These are phyloP conservation scores for Niebla homalea DNA, from an alignment of 495 filamentous ascomycete genomes.

Conservation along the genomic window DNA sequence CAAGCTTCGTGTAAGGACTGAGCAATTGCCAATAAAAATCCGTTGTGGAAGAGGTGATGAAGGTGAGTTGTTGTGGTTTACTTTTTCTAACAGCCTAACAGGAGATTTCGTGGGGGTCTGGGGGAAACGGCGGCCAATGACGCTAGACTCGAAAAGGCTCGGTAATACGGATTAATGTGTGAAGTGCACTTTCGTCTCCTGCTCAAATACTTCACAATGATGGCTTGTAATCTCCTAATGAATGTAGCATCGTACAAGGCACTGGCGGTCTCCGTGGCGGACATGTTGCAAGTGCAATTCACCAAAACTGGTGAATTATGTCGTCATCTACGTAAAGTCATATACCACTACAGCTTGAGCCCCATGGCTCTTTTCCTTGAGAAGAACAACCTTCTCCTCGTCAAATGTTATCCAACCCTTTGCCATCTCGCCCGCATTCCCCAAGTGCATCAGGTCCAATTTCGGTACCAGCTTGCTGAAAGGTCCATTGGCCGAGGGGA, in stretches of 20 bases:
- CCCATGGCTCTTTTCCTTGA: slow-evolving; percentile 55
- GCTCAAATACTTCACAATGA: no score
- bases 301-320: no score
- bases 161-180: no score
- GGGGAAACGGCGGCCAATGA: slow-evolving; percentile 7
- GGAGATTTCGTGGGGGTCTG: slow-evolving; percentile 7
- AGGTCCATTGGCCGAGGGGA: slow-evolving; percentile 21
- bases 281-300: no score
- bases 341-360: slow-evolving; percentile 72
- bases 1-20: no score
- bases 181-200: no score
- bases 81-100: neutral
- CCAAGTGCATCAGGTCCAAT: slow-evolving; percentile 7
- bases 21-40: neutral
- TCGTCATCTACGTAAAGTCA: slow-evolving; percentile 61
- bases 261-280: no score
- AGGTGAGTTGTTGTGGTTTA: neutral
- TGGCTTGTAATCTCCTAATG: no score
- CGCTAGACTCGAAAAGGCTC: neutral
- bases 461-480: neutral
- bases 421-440: slow-evolving; percentile 19
- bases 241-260: no score
- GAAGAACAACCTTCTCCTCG: slow-evolving; percentile 80
- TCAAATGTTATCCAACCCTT: slow-evolving; percentile 78
- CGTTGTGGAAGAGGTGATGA: neutral